Percentiles rank a stretch among this genome's conserved stretches.
These are phyloP conservation scores for Takashimella koratensis DNA, from an alignment of 1,284 basidiomycete genomes.

Conservation along the genomic window DNA sequence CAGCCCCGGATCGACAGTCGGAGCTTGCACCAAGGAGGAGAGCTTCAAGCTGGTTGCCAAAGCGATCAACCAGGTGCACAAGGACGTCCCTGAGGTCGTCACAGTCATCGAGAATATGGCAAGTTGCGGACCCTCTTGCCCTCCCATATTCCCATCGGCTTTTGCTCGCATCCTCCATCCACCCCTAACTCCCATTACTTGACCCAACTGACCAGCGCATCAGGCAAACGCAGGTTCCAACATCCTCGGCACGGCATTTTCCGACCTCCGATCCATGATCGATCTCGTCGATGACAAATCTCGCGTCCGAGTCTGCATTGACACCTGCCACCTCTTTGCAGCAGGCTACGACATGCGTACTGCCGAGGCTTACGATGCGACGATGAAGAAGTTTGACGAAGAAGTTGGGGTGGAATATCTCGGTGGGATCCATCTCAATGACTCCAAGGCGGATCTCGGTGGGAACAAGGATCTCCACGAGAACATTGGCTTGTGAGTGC, in stretches of 20 bases:
- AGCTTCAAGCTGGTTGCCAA: constrained; percentile 66
- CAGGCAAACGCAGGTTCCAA: constrained; percentile 73
- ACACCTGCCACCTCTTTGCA: constrained; percentile 82
- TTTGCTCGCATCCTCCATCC: no score
- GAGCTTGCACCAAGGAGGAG: constrained; percentile 59
- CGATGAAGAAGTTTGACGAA: constrained; percentile 60
- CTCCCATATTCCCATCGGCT: background rate
- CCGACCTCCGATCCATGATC: constrained; percentile 68
- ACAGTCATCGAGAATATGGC: constrained; percentile 84
- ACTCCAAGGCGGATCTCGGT: constrained; percentile 64
- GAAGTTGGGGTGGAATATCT: constrained; percentile 69
- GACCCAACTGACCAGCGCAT: constrained; percentile 2
- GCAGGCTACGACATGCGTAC: constrained; percentile 79
- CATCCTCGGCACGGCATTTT: constrained; percentile 68
- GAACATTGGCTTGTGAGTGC: constrained; percentile 70
- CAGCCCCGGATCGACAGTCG: constrained; percentile 78
- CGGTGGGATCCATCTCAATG: constrained; percentile 78
- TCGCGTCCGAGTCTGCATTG: constrained; percentile 75
- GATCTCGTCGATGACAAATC: constrained; percentile 66
- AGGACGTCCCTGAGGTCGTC: constrained; percentile 61
- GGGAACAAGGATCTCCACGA: constrained; percentile 75
- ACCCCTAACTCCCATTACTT: background rate
- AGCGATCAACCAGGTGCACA: constrained; percentile 71
- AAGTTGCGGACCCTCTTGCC: constrained; percentile 21
- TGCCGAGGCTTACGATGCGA: constrained; percentile 39